Percentiles rank a stretch among this genome's conserved stretches.
Conservation (phyloP, 768 basidiomycete species). For the Leccinum uliginosum region DNA sequence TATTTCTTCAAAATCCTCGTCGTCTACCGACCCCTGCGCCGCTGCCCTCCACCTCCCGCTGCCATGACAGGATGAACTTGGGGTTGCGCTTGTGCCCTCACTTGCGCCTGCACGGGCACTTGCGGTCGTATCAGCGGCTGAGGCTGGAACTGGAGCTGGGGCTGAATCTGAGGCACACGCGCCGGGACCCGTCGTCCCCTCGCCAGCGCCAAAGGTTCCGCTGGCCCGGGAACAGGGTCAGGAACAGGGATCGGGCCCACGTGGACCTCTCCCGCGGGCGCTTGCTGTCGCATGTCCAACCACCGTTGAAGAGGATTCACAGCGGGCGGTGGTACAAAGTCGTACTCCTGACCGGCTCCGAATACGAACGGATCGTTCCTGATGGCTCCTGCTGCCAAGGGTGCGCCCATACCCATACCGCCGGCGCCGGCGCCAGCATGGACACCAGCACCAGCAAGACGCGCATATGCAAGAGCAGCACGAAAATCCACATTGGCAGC, state of each 20-base stretch:
- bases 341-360: slow-evolving; percentile 14
- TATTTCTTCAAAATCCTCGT: not conserved
- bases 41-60: slow-evolving; percentile 5
- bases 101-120: not conserved
- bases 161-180: not conserved
- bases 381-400: not conserved
- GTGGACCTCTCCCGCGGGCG: not conserved
- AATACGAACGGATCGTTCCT: slow-evolving; percentile 11
- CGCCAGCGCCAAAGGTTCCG: not conserved
- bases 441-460: not conserved
- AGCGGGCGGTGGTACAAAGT: slow-evolving; percentile 1
- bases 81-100: not conserved
- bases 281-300: not conserved
- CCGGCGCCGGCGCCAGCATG: not conserved
- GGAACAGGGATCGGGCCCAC: not conserved
- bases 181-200: not conserved
- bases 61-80: not conserved
- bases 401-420: slow-evolving; percentile 5
- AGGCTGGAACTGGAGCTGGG: not conserved
- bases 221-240: not conserved
- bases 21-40: slow-evolving; percentile 8
- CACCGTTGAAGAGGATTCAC: not conserved
- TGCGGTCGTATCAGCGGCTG: not conserved
- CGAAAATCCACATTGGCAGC: not conserved
- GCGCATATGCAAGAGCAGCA: not conserved